Conservation (phyloP, 169 alveolate species). For the Eimeria brunetti region DNA sequence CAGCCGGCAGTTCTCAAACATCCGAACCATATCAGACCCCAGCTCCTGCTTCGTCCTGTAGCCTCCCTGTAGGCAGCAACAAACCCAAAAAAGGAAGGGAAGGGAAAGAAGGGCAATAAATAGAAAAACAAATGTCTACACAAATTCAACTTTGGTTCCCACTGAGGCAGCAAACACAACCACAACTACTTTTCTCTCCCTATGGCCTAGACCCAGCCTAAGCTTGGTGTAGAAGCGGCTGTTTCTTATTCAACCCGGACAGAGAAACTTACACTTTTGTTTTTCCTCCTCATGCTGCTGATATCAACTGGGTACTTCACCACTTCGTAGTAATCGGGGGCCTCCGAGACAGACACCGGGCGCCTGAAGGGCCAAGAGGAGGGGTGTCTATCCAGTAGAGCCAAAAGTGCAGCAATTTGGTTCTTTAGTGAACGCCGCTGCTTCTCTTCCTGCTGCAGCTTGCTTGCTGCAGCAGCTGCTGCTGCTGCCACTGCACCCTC, state of each 20-base stretch:
- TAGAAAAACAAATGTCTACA: too few relatives aligned
- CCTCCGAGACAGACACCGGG: conserved; percentile 97
- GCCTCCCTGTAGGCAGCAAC: conserved; percentile 87
- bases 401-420: conserved; percentile 89
- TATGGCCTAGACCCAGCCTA: too few relatives aligned
- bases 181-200: too few relatives aligned
- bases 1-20: conserved; percentile 97
- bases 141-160: too few relatives aligned
- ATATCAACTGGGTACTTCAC: conserved; percentile 98
- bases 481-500: conserved; percentile 27
- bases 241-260: not conserved
- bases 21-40: conserved; percentile 95
- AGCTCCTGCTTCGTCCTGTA: conserved; percentile 94
- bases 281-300: conserved; percentile 94
- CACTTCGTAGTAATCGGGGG: conserved; percentile 98
- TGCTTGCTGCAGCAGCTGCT: conserved; percentile 16
- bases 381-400: conserved; percentile 89
- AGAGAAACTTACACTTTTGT: conserved; percentile 73
- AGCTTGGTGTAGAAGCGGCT: too few relatives aligned
- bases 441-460: conserved; percentile 11
- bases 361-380: conserved; percentile 97
- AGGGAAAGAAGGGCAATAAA: too few relatives aligned
- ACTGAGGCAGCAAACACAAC: too few relatives aligned
- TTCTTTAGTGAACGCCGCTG: conserved; percentile 86
- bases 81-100: too few relatives aligned